Evolutionary conservation across 169 alveolate genomes (phyloP).

Genomic region (Prorocentrum cordatum): DNA sequence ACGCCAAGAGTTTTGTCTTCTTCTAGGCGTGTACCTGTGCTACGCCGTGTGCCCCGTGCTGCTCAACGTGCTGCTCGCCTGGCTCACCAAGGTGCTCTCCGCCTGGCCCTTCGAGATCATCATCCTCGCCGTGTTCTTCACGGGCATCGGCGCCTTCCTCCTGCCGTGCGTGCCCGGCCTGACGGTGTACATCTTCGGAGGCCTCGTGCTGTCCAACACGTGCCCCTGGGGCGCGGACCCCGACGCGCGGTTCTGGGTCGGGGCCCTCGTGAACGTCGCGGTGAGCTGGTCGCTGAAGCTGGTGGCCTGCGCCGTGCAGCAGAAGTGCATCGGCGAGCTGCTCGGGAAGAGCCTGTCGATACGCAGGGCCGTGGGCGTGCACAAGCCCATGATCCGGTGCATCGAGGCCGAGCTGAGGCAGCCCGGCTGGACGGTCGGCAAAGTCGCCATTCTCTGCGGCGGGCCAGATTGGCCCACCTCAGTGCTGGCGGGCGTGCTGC

Average conservation of each 20-base stretch:
- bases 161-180: background rate
- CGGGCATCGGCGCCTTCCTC: background rate
- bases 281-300: background rate
- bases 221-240: background rate
- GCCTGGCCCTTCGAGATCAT: too few relatives aligned
- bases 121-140: too few relatives aligned
- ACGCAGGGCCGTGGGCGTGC: background rate
- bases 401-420: background rate
- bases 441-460: slow-evolving; percentile 22
- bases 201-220: background rate
- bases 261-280: background rate
- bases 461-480: slow-evolving; percentile 23
- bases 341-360: background rate
- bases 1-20: too few relatives aligned
- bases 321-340: background rate
- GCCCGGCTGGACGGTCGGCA: background rate
- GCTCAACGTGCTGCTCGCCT: too few relatives aligned
- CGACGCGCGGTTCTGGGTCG: background rate
- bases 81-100: too few relatives aligned
- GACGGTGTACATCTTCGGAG: background rate
- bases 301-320: slow-evolving; percentile 2
- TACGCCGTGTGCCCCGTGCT: too few relatives aligned
- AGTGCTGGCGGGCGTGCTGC: background rate
- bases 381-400: background rate
- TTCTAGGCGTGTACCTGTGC: too few relatives aligned